Conservation (phyloP, 139 green algal genomes). For the Tetraselmis striata region DNA sequence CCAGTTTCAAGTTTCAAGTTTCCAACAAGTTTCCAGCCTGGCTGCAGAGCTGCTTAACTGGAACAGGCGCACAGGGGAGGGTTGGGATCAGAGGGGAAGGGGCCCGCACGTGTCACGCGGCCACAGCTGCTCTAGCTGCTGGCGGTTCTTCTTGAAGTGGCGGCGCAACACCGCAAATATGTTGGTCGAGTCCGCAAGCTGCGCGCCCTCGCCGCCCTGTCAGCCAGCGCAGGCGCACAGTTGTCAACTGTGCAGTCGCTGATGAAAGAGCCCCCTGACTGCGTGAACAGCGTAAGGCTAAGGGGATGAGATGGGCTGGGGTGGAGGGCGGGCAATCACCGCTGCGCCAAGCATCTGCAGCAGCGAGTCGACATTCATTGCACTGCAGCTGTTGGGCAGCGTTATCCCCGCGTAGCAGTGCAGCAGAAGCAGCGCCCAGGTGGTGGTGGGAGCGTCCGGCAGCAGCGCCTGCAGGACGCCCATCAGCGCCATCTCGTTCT, state of each 20-base stretch:
- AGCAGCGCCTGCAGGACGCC: neutral
- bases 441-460: neutral
- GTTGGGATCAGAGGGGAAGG: too few relatives aligned
- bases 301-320: too few relatives aligned
- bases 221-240: too few relatives aligned
- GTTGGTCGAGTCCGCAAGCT: neutral
- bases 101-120: neutral
- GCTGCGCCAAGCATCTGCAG: neutral
- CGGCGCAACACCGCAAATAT: neutral
- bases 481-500: neutral
- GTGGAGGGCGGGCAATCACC: too few relatives aligned
- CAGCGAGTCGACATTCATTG: neutral
- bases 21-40: too few relatives aligned
- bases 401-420: neutral
- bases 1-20: too few relatives aligned
- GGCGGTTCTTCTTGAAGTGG: neutral
- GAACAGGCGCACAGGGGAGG: too few relatives aligned
- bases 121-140: neutral
- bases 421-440: neutral
- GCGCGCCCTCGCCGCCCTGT: too few relatives aligned
- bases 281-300: too few relatives aligned
- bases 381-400: neutral
- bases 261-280: too few relatives aligned
- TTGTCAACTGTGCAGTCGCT: too few relatives aligned
- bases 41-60: too few relatives aligned